Conservation (phyloP, 805 yeast genomes). For the Starmerella bacillaris region DNA sequence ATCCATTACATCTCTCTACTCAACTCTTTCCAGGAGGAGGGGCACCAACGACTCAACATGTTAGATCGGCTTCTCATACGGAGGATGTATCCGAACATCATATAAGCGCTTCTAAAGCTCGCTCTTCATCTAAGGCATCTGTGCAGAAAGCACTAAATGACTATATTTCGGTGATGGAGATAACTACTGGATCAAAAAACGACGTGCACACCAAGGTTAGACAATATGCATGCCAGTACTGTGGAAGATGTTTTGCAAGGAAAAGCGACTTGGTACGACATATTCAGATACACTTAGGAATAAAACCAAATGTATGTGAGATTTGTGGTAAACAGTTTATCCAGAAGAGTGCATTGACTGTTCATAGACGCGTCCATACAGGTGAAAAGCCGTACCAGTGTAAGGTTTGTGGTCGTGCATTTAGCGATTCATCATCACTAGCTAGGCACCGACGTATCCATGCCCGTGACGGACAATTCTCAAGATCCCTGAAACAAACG, state of each 20-base stretch:
- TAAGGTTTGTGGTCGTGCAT: constrained; percentile 22
- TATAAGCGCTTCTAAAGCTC: not conserved
- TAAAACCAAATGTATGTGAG: constrained; percentile 26
- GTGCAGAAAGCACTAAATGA: not conserved
- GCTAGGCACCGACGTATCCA: constrained; percentile 75
- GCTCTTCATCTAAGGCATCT: not conserved
- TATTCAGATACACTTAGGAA: constrained; percentile 40
- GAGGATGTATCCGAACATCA: too few relatives aligned
- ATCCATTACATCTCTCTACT: too few relatives aligned
- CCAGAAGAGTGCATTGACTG: constrained; percentile 64
- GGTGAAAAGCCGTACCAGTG: constrained; percentile 63
- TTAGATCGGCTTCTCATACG: too few relatives aligned
- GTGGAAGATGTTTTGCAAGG: constrained; percentile 55
- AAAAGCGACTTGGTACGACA: constrained; percentile 72
- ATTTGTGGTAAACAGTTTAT: constrained; percentile 62
- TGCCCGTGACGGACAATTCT: constrained; percentile 39
- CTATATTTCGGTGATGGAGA: constrained; percentile 1
- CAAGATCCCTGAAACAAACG: not conserved
- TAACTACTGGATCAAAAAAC: not conserved
- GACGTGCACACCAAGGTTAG: constrained; percentile 7
- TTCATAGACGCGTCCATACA: constrained; percentile 64
- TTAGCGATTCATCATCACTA: constrained; percentile 28
- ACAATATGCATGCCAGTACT: constrained; percentile 25
- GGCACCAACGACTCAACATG: too few relatives aligned
- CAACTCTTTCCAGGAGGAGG: too few relatives aligned